phyloP scores from a whole-genome alignment of 108 stramenopile genomes.

The Cyclotella cryptica region DNA sequence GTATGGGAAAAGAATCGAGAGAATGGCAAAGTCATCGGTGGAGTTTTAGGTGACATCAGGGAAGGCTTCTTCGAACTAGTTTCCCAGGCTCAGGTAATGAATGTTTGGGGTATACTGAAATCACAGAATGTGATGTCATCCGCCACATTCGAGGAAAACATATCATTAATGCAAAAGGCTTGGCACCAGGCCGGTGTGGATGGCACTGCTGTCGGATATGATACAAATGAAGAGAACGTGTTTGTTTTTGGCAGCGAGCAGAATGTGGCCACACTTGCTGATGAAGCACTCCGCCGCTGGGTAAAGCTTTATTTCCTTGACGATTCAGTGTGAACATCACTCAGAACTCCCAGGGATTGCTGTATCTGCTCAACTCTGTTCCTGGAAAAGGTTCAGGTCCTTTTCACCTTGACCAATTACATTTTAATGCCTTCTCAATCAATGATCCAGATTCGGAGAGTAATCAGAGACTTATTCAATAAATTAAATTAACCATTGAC shows the following conservation, averaged over 20 bases:
- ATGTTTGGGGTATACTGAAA: slow-evolving; percentile 33
- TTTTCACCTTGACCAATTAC: too few relatives aligned
- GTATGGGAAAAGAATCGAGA: slow-evolving; percentile 52
- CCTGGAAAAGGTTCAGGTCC: too few relatives aligned
- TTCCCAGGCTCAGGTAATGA: slow-evolving; percentile 1
- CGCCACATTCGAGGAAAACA: slow-evolving; percentile 24
- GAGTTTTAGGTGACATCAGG: slow-evolving; percentile 45
- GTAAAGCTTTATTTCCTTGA: slow-evolving; percentile 34
- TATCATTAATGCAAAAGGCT: slow-evolving; percentile 26
- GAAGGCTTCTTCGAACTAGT: slow-evolving; percentile 48
- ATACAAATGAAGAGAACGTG: neutral
- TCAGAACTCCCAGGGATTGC: too few relatives aligned
- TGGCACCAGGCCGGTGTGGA: slow-evolving; percentile 28
- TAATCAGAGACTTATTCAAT: too few relatives aligned
- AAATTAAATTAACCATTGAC: too few relatives aligned
- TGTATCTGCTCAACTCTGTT: too few relatives aligned
- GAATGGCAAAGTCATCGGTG: slow-evolving; percentile 10
- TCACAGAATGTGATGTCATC: slow-evolving; percentile 15
- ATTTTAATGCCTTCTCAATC: too few relatives aligned
- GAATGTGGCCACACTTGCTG: slow-evolving; percentile 30
- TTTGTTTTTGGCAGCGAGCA: slow-evolving; percentile 41
- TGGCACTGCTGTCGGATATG: neutral
- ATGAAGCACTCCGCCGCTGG: slow-evolving; percentile 45
- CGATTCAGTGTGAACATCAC: neutral
- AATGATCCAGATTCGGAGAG: too few relatives aligned